Evolutionary conservation across 139 green algal species (phyloP).

Genomic region (Coelastrella sp.): DNA sequence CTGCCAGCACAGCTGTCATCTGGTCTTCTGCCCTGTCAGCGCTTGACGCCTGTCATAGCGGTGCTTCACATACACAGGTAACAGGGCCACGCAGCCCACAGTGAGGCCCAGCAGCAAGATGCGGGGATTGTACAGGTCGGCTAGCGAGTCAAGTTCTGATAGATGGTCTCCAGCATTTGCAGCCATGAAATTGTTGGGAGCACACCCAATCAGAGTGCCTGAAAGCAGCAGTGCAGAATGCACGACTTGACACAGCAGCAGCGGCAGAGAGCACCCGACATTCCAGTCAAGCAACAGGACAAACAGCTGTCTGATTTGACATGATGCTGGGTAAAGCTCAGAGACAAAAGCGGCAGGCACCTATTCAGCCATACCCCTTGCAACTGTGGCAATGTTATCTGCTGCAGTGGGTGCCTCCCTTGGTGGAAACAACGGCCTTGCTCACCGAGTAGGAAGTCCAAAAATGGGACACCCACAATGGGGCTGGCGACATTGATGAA

Average conservation of each 20-base stretch:
- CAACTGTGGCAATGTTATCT: not conserved
- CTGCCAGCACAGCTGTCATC: not conserved
- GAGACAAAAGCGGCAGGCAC: no score
- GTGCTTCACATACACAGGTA: slow-evolving; percentile 46
- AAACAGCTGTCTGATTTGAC: no score
- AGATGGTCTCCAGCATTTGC: slow-evolving; percentile 66
- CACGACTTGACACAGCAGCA: not conserved
- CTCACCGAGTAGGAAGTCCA: slow-evolving; percentile 64
- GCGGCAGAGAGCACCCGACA: no score
- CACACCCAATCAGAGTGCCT: slow-evolving; percentile 76
- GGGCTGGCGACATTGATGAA: slow-evolving; percentile 86
- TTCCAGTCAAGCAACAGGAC: no score
- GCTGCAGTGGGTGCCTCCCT: not conserved
- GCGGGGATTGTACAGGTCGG: slow-evolving; percentile 63
- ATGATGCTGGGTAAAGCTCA: no score
- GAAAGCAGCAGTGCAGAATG: not conserved
- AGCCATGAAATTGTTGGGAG: slow-evolving; percentile 79
- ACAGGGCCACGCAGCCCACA: slow-evolving; percentile 27
- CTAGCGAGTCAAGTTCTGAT: slow-evolving; percentile 58
- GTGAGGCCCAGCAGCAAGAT: slow-evolving; percentile 44
- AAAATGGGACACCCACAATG: slow-evolving; percentile 77
- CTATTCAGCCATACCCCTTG: no score
- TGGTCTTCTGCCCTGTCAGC: not conserved
- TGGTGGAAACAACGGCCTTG: not conserved
- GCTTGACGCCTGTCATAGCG: not conserved